Evolutionary conservation across 2,329 filamentous ascomycete species (phyloP).

Genomic region (Nothophaeocryptopus gaeumannii): DNA sequence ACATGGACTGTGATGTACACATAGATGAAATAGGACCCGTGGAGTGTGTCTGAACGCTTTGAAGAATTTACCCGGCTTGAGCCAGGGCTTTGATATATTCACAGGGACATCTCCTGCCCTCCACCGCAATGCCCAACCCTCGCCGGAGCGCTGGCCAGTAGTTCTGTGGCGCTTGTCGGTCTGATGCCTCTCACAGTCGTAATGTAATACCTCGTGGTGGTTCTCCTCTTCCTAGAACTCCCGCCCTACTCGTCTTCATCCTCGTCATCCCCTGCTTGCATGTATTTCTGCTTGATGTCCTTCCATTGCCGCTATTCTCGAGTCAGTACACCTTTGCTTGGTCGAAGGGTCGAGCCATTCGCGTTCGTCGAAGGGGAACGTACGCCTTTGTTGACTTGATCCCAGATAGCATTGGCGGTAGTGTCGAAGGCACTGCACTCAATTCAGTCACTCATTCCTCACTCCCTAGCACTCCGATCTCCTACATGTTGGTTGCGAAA

Average conservation of each 20-base stretch:
- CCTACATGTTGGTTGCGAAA: conserved; percentile 90
- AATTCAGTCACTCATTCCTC: conserved; percentile 16
- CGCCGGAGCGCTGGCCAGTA: too few species aligned
- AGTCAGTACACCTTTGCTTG: conserved; percentile 26
- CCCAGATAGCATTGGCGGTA: conserved; percentile 81
- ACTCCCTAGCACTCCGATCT: conserved; percentile 7
- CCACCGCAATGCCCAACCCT: too few species aligned
- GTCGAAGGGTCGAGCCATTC: too few species aligned
- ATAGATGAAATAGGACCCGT: too few species aligned
- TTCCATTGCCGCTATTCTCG: conserved; percentile 95
- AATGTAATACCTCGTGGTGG: conserved; percentile 8
- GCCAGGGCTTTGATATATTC: too few species aligned
- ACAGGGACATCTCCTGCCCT: too few species aligned
- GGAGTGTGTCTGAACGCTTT: too few species aligned
- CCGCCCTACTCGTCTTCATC: conserved; percentile 61
- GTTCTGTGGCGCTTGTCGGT: background rate
- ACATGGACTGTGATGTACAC: too few species aligned
- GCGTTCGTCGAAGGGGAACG: conserved; percentile 41
- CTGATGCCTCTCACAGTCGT: conserved; percentile 1
- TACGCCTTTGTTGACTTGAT: conserved; percentile 88
- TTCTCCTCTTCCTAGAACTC: conserved; percentile 43
- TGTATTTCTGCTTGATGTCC: conserved; percentile 90
- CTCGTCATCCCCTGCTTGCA: conserved; percentile 43
- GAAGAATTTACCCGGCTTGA: too few species aligned
- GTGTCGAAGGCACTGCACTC: conserved; percentile 73